These are phyloP conservation scores for Chenopodium suecicum DNA, from an alignment of 148 eudicot species.

Conservation along the genomic window DNA sequence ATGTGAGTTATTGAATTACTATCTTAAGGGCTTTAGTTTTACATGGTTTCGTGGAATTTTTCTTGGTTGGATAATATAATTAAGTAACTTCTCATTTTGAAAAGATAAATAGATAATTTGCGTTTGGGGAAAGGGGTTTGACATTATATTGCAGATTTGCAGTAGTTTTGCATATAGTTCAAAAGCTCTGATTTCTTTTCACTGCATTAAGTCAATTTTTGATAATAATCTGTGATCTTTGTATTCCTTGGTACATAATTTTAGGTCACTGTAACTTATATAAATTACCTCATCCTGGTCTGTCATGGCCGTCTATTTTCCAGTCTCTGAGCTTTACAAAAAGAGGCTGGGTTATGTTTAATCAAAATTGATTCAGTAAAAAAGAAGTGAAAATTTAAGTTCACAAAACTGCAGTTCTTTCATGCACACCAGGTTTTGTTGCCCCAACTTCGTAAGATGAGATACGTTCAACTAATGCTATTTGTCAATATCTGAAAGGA, in stretches of 20 bases:
- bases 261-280: neutral
- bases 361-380: neutral
- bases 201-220: neutral
- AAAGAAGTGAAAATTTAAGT: neutral
- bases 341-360: no score
- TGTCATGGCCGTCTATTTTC: neutral
- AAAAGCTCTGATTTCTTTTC: neutral
- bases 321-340: neutral
- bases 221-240: neutral
- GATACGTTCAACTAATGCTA: neutral
- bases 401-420: neutral
- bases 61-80: neutral
- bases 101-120: neutral
- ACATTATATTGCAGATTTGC: neutral
- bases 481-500: neutral
- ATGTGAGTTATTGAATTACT: slow-evolving; percentile 24
- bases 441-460: neutral
- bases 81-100: neutral
- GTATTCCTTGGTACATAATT: neutral
- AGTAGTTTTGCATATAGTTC: neutral
- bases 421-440: neutral
- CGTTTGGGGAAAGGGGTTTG: neutral
- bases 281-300: neutral
- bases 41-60: neutral
- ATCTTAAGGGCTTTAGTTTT: neutral